Evolutionary conservation across 371 early-diverging fungal genomes (phyloP).

Genomic region (Spraguea lophii): DNA sequence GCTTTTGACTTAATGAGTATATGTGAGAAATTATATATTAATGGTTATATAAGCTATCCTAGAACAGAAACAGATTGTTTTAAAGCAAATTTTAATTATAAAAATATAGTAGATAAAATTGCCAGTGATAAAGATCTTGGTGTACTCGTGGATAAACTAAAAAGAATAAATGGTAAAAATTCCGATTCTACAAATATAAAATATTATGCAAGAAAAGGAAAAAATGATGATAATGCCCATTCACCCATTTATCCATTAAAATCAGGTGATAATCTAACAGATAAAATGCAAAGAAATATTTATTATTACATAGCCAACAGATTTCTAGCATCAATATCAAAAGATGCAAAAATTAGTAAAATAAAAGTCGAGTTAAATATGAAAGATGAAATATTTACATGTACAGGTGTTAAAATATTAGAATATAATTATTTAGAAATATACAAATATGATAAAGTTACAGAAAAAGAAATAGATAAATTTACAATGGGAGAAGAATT

Average conservation of each 20-base stretch:
- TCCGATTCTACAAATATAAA: slow-evolving; percentile 6
- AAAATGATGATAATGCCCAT: slow-evolving; percentile 87
- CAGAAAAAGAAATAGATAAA: slow-evolving; percentile 52
- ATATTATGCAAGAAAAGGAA: slow-evolving; percentile 71
- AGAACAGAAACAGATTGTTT: slow-evolving; percentile 94
- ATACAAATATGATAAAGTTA: slow-evolving; percentile 79
- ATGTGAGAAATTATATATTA: slow-evolving; percentile 54
- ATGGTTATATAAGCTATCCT: slow-evolving; percentile 84
- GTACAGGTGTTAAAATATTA: slow-evolving; percentile 48
- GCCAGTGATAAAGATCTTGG: slow-evolving; percentile 21
- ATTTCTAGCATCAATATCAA: slow-evolving; percentile 75
- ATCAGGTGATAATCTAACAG: slow-evolving; percentile 48
- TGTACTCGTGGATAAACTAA: slow-evolving; percentile 14
- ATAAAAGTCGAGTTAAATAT: slow-evolving; percentile 55
- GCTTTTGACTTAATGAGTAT: slow-evolving; percentile 64
- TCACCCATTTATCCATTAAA: slow-evolving; percentile 92
- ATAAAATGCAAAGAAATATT: slow-evolving; percentile 54
- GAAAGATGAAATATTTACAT: slow-evolving; percentile 53
- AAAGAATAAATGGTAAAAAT: background rate
- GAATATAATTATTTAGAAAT: slow-evolving; percentile 78
- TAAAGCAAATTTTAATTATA: slow-evolving; percentile 55
- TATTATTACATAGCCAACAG: slow-evolving; percentile 74
- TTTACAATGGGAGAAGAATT: slow-evolving; percentile 53
- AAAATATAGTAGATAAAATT: slow-evolving; percentile 30
- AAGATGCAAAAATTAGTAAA: slow-evolving; percentile 72